These are phyloP conservation scores for Saturnispora sekii DNA, from an alignment of 805 yeast genomes.

Conservation along the genomic window DNA sequence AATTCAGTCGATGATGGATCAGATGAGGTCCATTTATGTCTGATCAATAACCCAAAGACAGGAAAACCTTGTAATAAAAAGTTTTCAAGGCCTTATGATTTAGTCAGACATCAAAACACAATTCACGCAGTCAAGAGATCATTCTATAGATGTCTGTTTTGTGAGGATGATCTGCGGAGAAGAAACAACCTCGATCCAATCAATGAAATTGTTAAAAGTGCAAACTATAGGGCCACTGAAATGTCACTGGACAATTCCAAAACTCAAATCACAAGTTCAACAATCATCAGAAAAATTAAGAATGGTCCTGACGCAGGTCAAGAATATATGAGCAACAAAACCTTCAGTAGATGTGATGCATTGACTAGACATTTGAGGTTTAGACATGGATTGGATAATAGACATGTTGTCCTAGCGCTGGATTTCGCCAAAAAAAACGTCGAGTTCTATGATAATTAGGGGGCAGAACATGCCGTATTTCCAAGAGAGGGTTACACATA, in stretches of 20 bases:
- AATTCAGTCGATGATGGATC: conserved; percentile 3
- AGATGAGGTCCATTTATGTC: conserved; percentile 42
- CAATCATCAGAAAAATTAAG: conserved; percentile 31
- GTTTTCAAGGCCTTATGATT: conserved; percentile 90
- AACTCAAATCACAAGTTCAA: conserved; percentile 24
- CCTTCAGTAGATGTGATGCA: conserved; percentile 91
- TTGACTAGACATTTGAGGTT: conserved; percentile 87
- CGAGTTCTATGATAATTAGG: conserved; percentile 36
- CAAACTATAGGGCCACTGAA: conserved; percentile 20
- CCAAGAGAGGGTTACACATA: not conserved
- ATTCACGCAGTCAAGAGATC: conserved; percentile 86
- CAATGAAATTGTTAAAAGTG: conserved; percentile 32
- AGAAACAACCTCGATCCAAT: conserved; percentile 33
- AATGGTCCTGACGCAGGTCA: conserved; percentile 19
- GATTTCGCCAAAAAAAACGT: conserved; percentile 71
- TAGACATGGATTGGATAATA: conserved; percentile 67
- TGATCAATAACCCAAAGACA: conserved; percentile 48
- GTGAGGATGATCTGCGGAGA: conserved; percentile 59
- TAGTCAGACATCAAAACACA: conserved; percentile 92
- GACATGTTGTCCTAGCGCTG: conserved; percentile 60
- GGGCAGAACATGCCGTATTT: not conserved
- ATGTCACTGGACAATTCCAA: conserved; percentile 24
- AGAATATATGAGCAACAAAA: conserved; percentile 37
- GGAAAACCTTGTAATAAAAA: conserved; percentile 61
- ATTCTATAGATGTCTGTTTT: conserved; percentile 75